Conservation (phyloP, 306 rosid genomes). For the Echinosophora koreensis region DNA sequence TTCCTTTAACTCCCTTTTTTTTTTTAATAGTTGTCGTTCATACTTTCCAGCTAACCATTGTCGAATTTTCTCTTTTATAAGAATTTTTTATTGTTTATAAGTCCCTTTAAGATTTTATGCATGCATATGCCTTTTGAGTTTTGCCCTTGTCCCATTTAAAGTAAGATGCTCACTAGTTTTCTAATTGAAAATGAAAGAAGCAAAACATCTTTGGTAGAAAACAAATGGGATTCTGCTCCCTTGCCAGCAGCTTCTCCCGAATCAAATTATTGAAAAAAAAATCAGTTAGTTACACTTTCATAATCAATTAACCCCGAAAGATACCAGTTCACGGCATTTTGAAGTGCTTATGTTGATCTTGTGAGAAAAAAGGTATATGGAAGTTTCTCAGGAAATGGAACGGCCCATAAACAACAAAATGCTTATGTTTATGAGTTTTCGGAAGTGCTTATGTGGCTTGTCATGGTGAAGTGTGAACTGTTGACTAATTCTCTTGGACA, state of each 20-base stretch:
- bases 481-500: no score
- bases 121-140: no score
- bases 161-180: constrained; percentile 2
- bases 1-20: not conserved
- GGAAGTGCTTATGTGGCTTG: no score
- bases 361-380: no score
- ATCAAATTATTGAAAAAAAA: no score
- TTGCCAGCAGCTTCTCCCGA: no score
- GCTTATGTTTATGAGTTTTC: no score
- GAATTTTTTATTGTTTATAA: not conserved
- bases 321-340: constrained; percentile 24
- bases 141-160: not conserved
- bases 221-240: not conserved
- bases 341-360: no score
- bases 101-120: not conserved
- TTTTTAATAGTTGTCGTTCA: not conserved
- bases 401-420: no score
- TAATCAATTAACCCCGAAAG: not conserved
- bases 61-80: not conserved
- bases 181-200: not conserved
- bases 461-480: no score
- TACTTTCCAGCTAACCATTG: not conserved
- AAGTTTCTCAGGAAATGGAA: not conserved
- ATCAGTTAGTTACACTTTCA: not conserved
- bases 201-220: constrained; percentile 1